Base-by-base conservation (phyloP, 371 early-diverging fungal species). In the Circinella umbellata region DNA sequence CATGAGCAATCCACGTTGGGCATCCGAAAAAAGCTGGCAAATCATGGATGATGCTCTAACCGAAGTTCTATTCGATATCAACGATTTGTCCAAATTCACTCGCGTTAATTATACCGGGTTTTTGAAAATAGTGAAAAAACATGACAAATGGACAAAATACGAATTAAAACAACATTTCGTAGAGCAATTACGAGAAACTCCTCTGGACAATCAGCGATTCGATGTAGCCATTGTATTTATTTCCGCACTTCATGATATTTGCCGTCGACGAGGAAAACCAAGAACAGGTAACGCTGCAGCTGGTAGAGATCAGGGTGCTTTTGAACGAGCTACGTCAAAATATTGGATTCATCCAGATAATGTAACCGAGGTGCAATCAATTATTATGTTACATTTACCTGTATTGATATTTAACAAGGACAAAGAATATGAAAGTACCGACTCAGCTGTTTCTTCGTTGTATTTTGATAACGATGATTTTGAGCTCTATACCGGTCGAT, bases 291-390 rank as follows among this genome's bases (percentile, higher is more conserved):
- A 71, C 51, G 38, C 76, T 14, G 84, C 81, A 39, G 86, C 90
- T n/a, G 92, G 90, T 36, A 90, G 89, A n/a, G 82, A 85, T 15
- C 87, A 89, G 65, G 87, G 84, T 68, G 91, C 91, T 70, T 95
- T 95, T 85, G 96, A 96, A 11, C 88, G 96, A 18, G 87, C 90
- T 63, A 96, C 96, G 18, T 89, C 92, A 46, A 96, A 99, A 83
- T 99, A 99, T 81, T 99, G 99, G 99, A 95, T 99, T 17, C 98
- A 98, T 74, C 95, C 96, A 1, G 99, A 99, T 77, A 98, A 99
- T 79, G 93, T 99, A 55, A 95, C 95, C 64, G 98, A 98, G 77
- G 90, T 99, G 72, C 96, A 98, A 77, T 89, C 94, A 51, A 86
- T 90, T 71, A 95, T 99, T 64, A 84, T 99, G 68, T 91, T 95